Evolutionary conservation across 257 asterid genomes (phyloP).

Genomic region (Thymus quinquecostatus): DNA sequence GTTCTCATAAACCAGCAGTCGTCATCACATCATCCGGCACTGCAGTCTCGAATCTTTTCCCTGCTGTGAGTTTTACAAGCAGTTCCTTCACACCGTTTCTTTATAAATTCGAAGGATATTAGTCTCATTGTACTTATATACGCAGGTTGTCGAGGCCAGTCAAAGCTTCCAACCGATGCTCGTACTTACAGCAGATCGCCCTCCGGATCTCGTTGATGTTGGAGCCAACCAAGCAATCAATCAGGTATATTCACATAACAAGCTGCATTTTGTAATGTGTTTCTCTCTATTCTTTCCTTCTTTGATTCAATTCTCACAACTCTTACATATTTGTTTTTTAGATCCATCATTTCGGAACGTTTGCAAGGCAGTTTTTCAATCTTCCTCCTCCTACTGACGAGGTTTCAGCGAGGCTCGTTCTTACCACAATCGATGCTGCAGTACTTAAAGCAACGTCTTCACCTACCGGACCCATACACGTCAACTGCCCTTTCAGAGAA

Average conservation of each 20-base stretch:
- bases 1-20: constrained; percentile 84
- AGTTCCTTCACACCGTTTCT: not conserved
- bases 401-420: constrained; percentile 79
- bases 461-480: constrained; percentile 90
- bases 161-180: constrained; percentile 88
- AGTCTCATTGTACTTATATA: constrained; percentile 21
- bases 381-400: constrained; percentile 87
- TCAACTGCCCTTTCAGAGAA: constrained; percentile 92
- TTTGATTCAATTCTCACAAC: not conserved
- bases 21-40: constrained; percentile 97
- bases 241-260: constrained; percentile 51
- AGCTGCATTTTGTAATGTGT: not conserved
- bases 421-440: constrained; percentile 88
- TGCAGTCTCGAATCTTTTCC: constrained; percentile 93
- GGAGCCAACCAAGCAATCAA: constrained; percentile 99
- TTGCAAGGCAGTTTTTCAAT: constrained; percentile 70
- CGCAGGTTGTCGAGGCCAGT: constrained; percentile 97
- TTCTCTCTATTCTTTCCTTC: too few relatives aligned
- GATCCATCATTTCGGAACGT: constrained; percentile 88
- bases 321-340: constrained; percentile 31
- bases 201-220: constrained; percentile 88
- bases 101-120: not conserved
- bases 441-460: constrained; percentile 66
- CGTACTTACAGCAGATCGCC: constrained; percentile 96
- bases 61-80: constrained; percentile 75